These are phyloP conservation scores for Ogataea pini DNA, from an alignment of 805 yeast genomes.

Conservation along the genomic window DNA sequence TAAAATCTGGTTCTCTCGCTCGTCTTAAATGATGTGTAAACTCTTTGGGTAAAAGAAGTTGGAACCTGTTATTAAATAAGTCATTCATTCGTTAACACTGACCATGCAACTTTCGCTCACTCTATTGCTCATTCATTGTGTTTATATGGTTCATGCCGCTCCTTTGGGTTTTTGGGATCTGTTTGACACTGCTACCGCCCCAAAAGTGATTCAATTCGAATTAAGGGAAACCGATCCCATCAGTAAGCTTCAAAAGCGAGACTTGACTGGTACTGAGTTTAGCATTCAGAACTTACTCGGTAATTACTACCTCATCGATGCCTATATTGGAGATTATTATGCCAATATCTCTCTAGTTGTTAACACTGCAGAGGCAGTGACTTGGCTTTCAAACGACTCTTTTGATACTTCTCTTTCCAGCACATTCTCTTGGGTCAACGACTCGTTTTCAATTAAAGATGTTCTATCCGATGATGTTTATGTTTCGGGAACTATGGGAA, in stretches of 20 bases:
- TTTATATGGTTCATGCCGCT: neutral
- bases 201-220: slow-evolving; percentile 1
- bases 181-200: neutral
- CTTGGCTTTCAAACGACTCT: slow-evolving; percentile 30
- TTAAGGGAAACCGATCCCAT: neutral
- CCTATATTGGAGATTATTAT: slow-evolving; percentile 31
- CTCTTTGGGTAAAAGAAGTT: neutral
- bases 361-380: slow-evolving; percentile 34
- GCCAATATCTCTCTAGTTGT: slow-evolving; percentile 27
- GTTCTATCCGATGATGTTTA: slow-evolving; percentile 12
- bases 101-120: slow-evolving; percentile 5
- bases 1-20: neutral
- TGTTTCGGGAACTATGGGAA: slow-evolving; percentile 24
- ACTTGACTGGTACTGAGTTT: slow-evolving; percentile 16
- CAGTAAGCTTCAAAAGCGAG: slow-evolving; percentile 16
- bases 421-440: slow-evolving; percentile 10
- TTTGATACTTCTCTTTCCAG: slow-evolving; percentile 14
- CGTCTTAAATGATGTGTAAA: neutral
- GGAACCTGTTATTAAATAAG: too few species aligned
- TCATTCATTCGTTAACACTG: neutral
- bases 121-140: neutral
- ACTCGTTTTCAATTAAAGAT: slow-evolving; percentile 17
- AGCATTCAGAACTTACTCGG: slow-evolving; percentile 19
- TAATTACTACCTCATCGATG: slow-evolving; percentile 23
- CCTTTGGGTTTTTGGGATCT: slow-evolving; percentile 3